Conservation (phyloP, 129 eudicot genomes). For the Flaveria brownii region DNA sequence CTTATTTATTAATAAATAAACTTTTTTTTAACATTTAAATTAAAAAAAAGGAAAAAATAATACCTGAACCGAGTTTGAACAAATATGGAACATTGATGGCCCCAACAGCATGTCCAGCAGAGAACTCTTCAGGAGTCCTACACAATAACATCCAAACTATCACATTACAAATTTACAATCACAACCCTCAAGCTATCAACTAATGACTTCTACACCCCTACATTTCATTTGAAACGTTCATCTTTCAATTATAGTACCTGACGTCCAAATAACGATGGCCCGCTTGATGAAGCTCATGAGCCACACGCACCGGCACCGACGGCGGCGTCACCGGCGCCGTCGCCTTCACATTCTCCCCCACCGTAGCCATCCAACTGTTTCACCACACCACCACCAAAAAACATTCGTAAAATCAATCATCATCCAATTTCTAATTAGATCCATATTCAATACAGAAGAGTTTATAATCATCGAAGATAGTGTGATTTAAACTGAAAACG, state of each 20-base stretch:
- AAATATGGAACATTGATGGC: conserved; percentile 77
- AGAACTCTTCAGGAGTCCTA: conserved; percentile 77
- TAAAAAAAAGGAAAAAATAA: too few relatives aligned
- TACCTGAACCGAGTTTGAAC: conserved; percentile 63
- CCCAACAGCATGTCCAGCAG: conserved; percentile 82
- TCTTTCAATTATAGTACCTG: conserved; percentile 40
- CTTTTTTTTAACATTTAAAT: too few relatives aligned
- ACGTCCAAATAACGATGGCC: conserved; percentile 88
- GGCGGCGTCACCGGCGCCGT: conserved; percentile 53
- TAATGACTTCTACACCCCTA: background rate
- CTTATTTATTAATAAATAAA: too few relatives aligned
- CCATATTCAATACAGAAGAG: background rate
- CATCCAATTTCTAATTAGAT: background rate
- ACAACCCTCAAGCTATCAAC: background rate
- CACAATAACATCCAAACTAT: background rate
- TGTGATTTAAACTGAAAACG: background rate
- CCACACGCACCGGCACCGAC: conserved; percentile 89
- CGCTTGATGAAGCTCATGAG: conserved; percentile 83
- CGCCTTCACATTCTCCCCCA: conserved; percentile 41
- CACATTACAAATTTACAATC: background rate
- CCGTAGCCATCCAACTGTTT: conserved; percentile 58
- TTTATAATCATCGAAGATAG: too few relatives aligned
- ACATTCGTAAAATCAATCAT: background rate
- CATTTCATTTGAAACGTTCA: background rate
- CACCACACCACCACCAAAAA: background rate